These are phyloP conservation scores for Decorospora gaudefroyi DNA, from an alignment of 2,329 filamentous ascomycete genomes.

Conservation along the genomic window DNA sequence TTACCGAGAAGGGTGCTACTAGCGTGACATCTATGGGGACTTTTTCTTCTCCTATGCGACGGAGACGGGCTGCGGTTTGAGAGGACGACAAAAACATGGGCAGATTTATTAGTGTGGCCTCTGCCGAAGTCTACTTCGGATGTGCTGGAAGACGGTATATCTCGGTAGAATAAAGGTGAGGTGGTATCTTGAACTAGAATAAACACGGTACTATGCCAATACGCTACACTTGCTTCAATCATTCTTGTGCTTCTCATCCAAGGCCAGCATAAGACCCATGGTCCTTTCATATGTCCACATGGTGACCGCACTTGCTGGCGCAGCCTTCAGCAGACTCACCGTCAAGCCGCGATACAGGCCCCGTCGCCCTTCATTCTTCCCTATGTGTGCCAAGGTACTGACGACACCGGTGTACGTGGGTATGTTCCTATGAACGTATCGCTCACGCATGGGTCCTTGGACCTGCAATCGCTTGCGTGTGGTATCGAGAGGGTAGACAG, in stretches of 20 bases:
- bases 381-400: constrained; percentile 68
- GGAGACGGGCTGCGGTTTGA: no score
- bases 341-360: constrained; percentile 87
- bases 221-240: no score
- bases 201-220: no score
- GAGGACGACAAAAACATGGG: no score
- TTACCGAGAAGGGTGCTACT: no score
- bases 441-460: constrained; percentile 79
- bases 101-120: no score
- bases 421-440: constrained; percentile 85
- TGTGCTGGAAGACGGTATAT: no score
- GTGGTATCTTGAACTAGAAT: no score
- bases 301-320: constrained; percentile 87
- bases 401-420: constrained; percentile 75
- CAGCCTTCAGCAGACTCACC: constrained; percentile 89
- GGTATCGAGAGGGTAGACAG: constrained; percentile 89
- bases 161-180: no score
- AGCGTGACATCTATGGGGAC: no score
- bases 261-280: constrained; percentile 61
- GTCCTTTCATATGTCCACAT: constrained; percentile 92
- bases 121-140: no score
- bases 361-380: constrained; percentile 72
- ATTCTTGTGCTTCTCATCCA: constrained; percentile 25
- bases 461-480: constrained; percentile 93
- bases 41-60: no score